Evolutionary conservation across 768 basidiomycete species (phyloP).

Genomic region (Ephemerocybe angulata): DNA sequence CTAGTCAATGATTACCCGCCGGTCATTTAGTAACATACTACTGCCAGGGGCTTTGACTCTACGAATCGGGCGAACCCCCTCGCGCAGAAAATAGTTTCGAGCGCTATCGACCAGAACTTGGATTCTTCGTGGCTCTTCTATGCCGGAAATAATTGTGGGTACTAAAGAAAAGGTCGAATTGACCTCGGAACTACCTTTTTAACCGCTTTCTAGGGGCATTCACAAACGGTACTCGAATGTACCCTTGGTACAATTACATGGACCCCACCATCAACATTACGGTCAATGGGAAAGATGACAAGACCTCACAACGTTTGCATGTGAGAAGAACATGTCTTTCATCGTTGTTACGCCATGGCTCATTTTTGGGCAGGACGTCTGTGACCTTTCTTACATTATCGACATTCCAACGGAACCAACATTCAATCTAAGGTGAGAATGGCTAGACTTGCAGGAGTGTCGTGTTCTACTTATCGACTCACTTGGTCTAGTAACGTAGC

Average conservation of each 20-base stretch:
- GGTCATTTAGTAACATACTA: too few relatives aligned
- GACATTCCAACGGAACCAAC: constrained; percentile 23
- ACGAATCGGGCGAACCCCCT: constrained; percentile 51
- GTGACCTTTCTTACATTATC: background rate
- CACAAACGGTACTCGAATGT: constrained; percentile 41
- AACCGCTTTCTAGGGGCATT: constrained; percentile 37
- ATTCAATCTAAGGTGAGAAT: constrained; percentile 35
- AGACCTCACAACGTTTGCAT: constrained; percentile 48
- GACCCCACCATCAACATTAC: constrained; percentile 36
- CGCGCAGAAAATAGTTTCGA: constrained; percentile 55
- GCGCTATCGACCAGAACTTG: constrained; percentile 45
- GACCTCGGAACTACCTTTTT: background rate
- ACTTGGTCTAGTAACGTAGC: constrained; percentile 37
- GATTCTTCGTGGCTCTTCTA: constrained; percentile 39
- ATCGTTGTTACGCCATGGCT: background rate
- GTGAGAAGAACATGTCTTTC: constrained; percentile 22
- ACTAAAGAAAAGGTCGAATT: background rate
- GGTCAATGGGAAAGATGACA: constrained; percentile 42
- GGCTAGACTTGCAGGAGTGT: background rate
- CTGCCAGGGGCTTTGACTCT: constrained; percentile 52
- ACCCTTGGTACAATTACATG: constrained; percentile 40
- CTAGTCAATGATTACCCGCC: too few relatives aligned
- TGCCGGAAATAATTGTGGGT: constrained; percentile 49
- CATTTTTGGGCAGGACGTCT: constrained; percentile 1
- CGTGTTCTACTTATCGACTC: background rate